Base-by-base conservation (phyloP, 2,329 filamentous ascomycete genomes). In the Curvularia sp. region DNA sequence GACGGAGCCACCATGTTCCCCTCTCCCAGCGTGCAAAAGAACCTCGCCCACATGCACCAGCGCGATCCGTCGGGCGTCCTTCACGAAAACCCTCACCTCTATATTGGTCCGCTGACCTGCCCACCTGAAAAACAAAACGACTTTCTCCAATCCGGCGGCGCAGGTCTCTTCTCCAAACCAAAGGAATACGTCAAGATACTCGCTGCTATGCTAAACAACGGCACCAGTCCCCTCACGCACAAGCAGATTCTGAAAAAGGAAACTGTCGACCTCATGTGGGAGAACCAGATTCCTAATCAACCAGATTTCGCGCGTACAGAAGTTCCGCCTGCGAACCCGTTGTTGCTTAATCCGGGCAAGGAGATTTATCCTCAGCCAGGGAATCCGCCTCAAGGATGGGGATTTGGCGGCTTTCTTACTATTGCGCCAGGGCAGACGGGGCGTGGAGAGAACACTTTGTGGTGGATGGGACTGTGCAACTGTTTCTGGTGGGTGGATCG, bases 241-340 rank as follows among this genome's bases (percentile, higher is more conserved):
- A 71, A 73, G 0, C 78, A 80, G 50, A 82, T 91, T 30, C 79
- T 91, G 6, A 77, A 80, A 19, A 78, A 81, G 15, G 77, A 81
- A 28, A 89, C 87, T 0, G 83, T 91, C 0, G 80, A 87, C 12
- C 74, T 83, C 30, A 88, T 91, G 85, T 90, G 87, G 72, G 79
- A 78, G 55, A 90, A 91, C 69, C 87, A 87, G 61, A 82, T 89
- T 49, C 80, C 83, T 0, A 59, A 82, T 1, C 69, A 74, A 47
- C 85, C 86, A 0, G 68, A 87, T 60, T 86, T 84, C 55, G 79
- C 79, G 1, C 78, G 82, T 1, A 32, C 34, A 6, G 61, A 67
- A 2, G 77, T 85, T 2, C 71, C 80, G 0, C 78, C 80, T 1
- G 75, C 82, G 0, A 85, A 85, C 60, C 80, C 81, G 0, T 75